Evolutionary conservation across 2,329 filamentous ascomycete genomes (phyloP), one percentile per base, ranked within the genome.

Genomic region (Aquanectria penicillioides): DNA sequence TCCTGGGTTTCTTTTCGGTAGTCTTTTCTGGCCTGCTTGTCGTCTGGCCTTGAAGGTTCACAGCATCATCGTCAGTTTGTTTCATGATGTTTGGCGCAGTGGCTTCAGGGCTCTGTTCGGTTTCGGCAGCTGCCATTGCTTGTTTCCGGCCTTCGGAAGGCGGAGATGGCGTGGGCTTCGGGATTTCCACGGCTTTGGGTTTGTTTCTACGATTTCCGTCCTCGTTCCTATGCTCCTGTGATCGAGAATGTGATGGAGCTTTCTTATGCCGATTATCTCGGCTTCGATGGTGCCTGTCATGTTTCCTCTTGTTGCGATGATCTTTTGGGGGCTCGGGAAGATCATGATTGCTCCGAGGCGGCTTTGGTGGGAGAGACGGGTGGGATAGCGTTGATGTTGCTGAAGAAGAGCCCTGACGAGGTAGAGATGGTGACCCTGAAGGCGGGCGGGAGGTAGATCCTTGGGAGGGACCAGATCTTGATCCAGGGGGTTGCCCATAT

Each of bases 351-450:
- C 63, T 70, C 47, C 68, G 66, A 40, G 74, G 69, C 3, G 73
- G 74, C 40, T 72, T 75, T 5, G 73, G 72, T 6, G 73, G 73
- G 7, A 75, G 69, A 6, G 68, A 70, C n/a, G 73, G 67, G 31
- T 67, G 56, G 17, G 64, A 55, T 9, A 64, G 54, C 10, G 61
- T 31, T 12, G 48, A 37, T 17, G 40, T 56, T 12, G 64, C 60
- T n/a, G 49, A 37, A 13, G 49, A 23, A 36, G 60, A 40, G 23
- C 49, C 70, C 26, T 54, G 62, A 6, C 65, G 64, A 34, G 60
- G 63, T 9, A 47, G 17, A 38, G 55, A 56, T 23, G 67, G 57
- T 26, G 64, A 58, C 31, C 55, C 61, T 34, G 66, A 61, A 18
- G 59, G 15, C 9, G 56, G 53, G 10, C 57, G 59, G 18, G 58